Conservation (phyloP, 2,329 filamentous ascomycete species). For the Botrytis fabae region DNA sequence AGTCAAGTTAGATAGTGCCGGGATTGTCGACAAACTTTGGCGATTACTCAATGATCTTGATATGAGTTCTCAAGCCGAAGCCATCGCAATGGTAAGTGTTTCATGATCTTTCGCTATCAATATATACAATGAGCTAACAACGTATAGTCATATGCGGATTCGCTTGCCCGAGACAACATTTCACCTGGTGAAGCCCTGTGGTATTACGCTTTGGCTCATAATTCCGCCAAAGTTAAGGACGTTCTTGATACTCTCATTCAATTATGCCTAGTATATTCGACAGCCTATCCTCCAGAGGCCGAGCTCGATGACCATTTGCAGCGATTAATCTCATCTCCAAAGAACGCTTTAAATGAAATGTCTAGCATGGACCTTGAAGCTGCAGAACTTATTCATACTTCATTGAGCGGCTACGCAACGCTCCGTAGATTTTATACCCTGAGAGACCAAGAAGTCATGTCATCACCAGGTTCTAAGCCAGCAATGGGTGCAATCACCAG, state of each 20-base stretch:
- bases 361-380: slow-evolving; percentile 77
- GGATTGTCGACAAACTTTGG: slow-evolving; percentile 80
- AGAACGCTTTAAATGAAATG: slow-evolving; percentile 68
- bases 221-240: slow-evolving; percentile 74
- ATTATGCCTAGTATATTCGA: slow-evolving; percentile 82
- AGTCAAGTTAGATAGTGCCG: slow-evolving; percentile 69
- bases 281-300: slow-evolving; percentile 68
- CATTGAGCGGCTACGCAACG: slow-evolving; percentile 90
- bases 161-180: slow-evolving; percentile 68
- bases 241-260: slow-evolving; percentile 86
- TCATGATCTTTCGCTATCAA: not conserved
- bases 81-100: slow-evolving; percentile 73
- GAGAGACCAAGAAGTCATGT: slow-evolving; percentile 65
- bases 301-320: slow-evolving; percentile 74
- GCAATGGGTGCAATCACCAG: slow-evolving; percentile 52
- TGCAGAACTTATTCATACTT: slow-evolving; percentile 77
- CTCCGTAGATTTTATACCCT: slow-evolving; percentile 86
- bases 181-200: slow-evolving; percentile 84
- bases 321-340: slow-evolving; percentile 69
- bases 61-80: slow-evolving; percentile 75
- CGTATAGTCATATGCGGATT: slow-evolving; percentile 77
- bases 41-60: slow-evolving; percentile 74
- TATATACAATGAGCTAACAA: slow-evolving; percentile 34
- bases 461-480: slow-evolving; percentile 44
- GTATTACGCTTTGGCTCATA: slow-evolving; percentile 87